Evolutionary conservation across 2,329 filamentous ascomycete species (phyloP).

Genomic region (Elsinoe perseae): DNA sequence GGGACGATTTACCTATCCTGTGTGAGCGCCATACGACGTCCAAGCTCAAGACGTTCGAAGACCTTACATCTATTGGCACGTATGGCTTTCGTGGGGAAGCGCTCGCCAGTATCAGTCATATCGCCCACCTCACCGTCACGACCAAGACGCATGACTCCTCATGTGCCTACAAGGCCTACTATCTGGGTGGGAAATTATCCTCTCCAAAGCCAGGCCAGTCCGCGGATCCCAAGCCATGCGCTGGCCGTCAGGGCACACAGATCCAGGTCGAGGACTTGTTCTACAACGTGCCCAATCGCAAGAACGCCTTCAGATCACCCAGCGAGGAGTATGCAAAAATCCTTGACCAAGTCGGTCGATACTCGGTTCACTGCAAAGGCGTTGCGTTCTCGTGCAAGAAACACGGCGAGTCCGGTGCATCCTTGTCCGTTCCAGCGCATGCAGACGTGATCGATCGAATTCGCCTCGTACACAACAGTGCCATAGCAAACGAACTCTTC

Average conservation of each 20-base stretch:
- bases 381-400: constrained; percentile 97
- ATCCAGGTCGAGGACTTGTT: constrained; percentile 95
- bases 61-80: constrained; percentile 79
- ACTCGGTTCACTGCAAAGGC: constrained; percentile 84
- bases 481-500: constrained; percentile 81
- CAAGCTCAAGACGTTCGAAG: constrained; percentile 88
- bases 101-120: constrained; percentile 94
- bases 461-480: constrained; percentile 76
- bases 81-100: constrained; percentile 98
- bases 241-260: constrained; percentile 82
- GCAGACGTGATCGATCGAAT: constrained; percentile 75
- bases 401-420: constrained; percentile 76
- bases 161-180: constrained; percentile 85
- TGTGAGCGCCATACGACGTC: constrained; percentile 97
- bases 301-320: constrained; percentile 79
- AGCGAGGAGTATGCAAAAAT: constrained; percentile 98
- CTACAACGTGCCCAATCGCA: constrained; percentile 86
- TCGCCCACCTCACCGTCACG: constrained; percentile 89
- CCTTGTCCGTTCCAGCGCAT: constrained; percentile 67
- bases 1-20: constrained; percentile 82
- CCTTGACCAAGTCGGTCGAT: constrained; percentile 85
- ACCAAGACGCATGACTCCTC: constrained; percentile 84
- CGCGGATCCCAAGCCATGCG: constrained; percentile 76
- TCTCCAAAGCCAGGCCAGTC: constrained; percentile 82
- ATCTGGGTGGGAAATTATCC: constrained; percentile 71